Evolutionary conservation across 23 red algal species (phyloP), one percentile per base, ranked within the genome.

Genomic region (Cyanidioschyzon merolae): DNA sequence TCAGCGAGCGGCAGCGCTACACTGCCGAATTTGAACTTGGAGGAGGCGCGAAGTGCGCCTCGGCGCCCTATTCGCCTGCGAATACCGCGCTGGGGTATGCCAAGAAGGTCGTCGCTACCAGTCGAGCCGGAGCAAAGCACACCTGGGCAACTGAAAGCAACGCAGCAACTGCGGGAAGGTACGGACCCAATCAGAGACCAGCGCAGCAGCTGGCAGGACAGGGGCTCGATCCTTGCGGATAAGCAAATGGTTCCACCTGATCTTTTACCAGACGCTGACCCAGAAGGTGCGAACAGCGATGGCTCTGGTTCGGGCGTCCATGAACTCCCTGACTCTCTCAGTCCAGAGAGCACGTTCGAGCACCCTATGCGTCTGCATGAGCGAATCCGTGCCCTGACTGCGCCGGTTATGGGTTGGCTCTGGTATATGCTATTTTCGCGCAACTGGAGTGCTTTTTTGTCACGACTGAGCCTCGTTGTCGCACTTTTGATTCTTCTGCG

Each of bases 401-500:
- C 63, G 29, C 63, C 63, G 16, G 2, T 71, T 3, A 71, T 71
- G 32, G 21, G n/a, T 35, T 25, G n/a, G n/a, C 3, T 71, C 29
- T 71, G 63, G 63, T 71, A 71, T 35, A 35, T 71, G 63, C 12
- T 35, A 25, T 71, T 35, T 32, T 71, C 63, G 12, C 63, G 32
- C 12, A 35, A 71, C 63, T 71, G 63, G 63, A 35, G 32, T 7
- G 78, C 78, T 2, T 79, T 95, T 41, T 76, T 88, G 54, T 82
- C 84, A 26, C 85, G 90, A 59, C 41, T 82, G 37, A 76, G 76
- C 15, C 68, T 96, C 3, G 75, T 89, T 0, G 29, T 90, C 0
- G 80, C 86, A 16, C 75, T 98, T 40, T 51, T 98, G 54, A 50
- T 87, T 54, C 54, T 98, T 74, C 82, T 98, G 76, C 88, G 88